phyloP scores from a whole-genome alignment of 805 yeast species.

The Sporopachydermia lactativora region DNA sequence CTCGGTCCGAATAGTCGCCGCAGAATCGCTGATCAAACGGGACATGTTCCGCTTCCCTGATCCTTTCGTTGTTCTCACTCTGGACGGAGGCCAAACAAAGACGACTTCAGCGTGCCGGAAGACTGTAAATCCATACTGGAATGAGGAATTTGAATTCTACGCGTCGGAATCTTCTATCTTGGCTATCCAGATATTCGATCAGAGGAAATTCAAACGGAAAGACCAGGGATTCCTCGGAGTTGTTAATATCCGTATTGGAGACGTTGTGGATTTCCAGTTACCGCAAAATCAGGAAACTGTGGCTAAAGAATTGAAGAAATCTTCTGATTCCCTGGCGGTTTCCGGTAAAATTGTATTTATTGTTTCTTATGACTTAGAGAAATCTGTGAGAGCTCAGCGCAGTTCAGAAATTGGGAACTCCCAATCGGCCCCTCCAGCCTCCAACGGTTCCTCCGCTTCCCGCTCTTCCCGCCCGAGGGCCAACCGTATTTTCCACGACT shows the following conservation, averaged over 20 bases:
- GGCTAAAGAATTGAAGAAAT: conserved; percentile 81
- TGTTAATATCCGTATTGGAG: conserved; percentile 80
- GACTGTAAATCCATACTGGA: conserved; percentile 96
- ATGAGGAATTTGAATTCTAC: conserved; percentile 74
- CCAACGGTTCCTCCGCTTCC: background rate
- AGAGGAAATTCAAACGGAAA: conserved; percentile 92
- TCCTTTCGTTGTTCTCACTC: conserved; percentile 94
- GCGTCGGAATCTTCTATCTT: conserved; percentile 71
- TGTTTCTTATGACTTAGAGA: conserved; percentile 11
- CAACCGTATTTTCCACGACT: background rate
- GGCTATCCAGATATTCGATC: conserved; percentile 92
- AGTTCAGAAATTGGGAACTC: no score
- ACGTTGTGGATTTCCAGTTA: conserved; percentile 51
- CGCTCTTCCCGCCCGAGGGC: background rate
- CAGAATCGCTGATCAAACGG: conserved; percentile 67
- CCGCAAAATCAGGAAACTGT: conserved; percentile 55
- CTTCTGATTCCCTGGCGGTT: conserved; percentile 86
- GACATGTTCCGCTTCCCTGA: conserved; percentile 88
- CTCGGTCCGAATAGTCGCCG: conserved; percentile 65
- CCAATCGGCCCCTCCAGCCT: background rate
- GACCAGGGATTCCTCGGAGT: conserved; percentile 98
- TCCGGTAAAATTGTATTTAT: conserved; percentile 75
- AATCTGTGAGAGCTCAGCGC: background rate
- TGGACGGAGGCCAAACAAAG: conserved; percentile 93
- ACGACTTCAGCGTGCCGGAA: conserved; percentile 89